These are phyloP conservation scores for Cladosporium sp. DNA, from an alignment of 2,329 filamentous ascomycete genomes.

Conservation along the genomic window DNA sequence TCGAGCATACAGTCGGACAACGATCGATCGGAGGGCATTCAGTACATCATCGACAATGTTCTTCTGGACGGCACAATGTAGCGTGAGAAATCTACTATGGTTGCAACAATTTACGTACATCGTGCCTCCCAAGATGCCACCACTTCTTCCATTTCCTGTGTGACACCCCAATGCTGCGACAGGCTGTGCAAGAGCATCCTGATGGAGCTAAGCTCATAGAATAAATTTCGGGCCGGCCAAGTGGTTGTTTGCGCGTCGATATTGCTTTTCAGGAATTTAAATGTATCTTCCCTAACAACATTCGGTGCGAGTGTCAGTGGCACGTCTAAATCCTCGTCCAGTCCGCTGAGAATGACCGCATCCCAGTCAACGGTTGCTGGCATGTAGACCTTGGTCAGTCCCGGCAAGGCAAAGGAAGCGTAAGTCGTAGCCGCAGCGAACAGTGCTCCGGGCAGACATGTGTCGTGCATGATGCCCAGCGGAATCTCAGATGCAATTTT, in stretches of 20 bases:
- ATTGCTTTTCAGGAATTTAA: not conserved
- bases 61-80: not conserved
- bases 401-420: not conserved
- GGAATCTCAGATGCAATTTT: not conserved
- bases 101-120: not conserved
- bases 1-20: not conserved
- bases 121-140: not conserved
- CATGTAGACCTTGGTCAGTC: not conserved
- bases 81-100: not conserved
- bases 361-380: not conserved
- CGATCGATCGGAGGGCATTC: not conserved
- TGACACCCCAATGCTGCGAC: not conserved
- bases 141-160: slow-evolving; percentile 1
- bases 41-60: not conserved
- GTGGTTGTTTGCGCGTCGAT: not conserved
- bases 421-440: not conserved
- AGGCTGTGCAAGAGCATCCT: not conserved
- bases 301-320: not conserved
- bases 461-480: not conserved
- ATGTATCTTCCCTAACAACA: not conserved
- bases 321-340: not conserved
- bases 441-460: not conserved
- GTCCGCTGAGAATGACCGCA: not conserved
- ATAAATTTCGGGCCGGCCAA: not conserved
- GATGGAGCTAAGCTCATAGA: not conserved